Evolutionary conservation across 331 rosid species (phyloP).

Genomic region (Pyrus hybrid): DNA sequence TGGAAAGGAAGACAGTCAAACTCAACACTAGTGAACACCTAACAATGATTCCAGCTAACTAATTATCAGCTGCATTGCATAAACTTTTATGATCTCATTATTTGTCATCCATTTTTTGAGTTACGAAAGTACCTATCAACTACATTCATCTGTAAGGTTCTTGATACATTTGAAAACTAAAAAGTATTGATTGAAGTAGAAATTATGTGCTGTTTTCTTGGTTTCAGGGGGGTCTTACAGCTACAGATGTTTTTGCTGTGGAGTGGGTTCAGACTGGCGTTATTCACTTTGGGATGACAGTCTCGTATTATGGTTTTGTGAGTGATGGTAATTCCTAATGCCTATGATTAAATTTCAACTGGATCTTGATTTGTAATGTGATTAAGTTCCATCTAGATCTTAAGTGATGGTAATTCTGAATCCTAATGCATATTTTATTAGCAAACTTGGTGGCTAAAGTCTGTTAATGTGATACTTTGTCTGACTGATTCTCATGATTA

Average conservation of each 20-base stretch:
- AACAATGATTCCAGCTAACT: background rate
- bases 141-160: background rate
- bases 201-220: slow-evolving; percentile 17
- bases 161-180: background rate
- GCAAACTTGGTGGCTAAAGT: background rate
- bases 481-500: background rate
- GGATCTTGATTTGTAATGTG: background rate
- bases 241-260: slow-evolving; percentile 97
- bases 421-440: background rate
- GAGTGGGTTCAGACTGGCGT: slow-evolving; percentile 85
- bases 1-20: background rate
- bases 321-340: slow-evolving; percentile 72
- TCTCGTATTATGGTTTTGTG: slow-evolving; percentile 90
- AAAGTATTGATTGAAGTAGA: background rate
- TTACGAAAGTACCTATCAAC: background rate
- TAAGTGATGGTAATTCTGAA: background rate
- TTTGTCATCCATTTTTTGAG: background rate
- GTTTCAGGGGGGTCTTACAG: slow-evolving; percentile 95
- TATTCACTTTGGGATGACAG: slow-evolving; percentile 92
- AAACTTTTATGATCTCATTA: background rate
- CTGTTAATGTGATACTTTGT: background rate
- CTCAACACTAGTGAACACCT: background rate
- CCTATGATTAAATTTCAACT: background rate
- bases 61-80: background rate
- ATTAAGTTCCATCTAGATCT: background rate